Percentiles rank a stretch among this genome's conserved stretches.
Evolutionary conservation across 352 stramenopile genomes (phyloP).

Genomic region (Phytophthora colocasiae): DNA sequence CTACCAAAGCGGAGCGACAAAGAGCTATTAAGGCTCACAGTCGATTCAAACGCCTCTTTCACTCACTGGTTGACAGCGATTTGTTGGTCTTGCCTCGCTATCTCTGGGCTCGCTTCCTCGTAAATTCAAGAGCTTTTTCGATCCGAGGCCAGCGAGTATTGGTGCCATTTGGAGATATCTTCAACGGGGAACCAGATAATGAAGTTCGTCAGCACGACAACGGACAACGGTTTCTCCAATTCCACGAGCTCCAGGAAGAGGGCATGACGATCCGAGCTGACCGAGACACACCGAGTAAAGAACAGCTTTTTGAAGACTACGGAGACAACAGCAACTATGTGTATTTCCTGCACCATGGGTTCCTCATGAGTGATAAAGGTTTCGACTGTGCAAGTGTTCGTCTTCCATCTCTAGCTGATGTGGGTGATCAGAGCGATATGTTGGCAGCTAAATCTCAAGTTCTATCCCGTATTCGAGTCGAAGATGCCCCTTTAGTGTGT

Average conservation of each 20-base stretch:
- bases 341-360: conserved; percentile 92
- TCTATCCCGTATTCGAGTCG: conserved; percentile 38
- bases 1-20: conserved; percentile 35
- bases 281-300: conserved; percentile 31
- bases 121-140: conserved; percentile 84
- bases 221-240: conserved; percentile 65
- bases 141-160: conserved; percentile 77
- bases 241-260: conserved; percentile 50
- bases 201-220: conserved; percentile 39
- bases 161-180: conserved; percentile 90
- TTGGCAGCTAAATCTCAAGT: conserved; percentile 37
- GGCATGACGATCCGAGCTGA: conserved; percentile 77
- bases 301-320: conserved; percentile 95
- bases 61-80: conserved; percentile 18
- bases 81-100: conserved; percentile 32
- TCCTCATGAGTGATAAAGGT: conserved; percentile 87
- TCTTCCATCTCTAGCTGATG: conserved; percentile 32
- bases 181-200: conserved; percentile 75
- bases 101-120: conserved; percentile 57
- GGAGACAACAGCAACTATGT: conserved; percentile 94
- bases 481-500: conserved; percentile 38
- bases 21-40: conserved; percentile 38
- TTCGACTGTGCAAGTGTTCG: conserved; percentile 87
- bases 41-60: conserved; percentile 60
- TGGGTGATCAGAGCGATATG: conserved; percentile 1